A percentile compares a stretch with the other conserved stretches of the same genome.
These are phyloP conservation scores for Diaporthe sp. DNA, from an alignment of 2,329 filamentous ascomycete genomes.

Conservation along the genomic window DNA sequence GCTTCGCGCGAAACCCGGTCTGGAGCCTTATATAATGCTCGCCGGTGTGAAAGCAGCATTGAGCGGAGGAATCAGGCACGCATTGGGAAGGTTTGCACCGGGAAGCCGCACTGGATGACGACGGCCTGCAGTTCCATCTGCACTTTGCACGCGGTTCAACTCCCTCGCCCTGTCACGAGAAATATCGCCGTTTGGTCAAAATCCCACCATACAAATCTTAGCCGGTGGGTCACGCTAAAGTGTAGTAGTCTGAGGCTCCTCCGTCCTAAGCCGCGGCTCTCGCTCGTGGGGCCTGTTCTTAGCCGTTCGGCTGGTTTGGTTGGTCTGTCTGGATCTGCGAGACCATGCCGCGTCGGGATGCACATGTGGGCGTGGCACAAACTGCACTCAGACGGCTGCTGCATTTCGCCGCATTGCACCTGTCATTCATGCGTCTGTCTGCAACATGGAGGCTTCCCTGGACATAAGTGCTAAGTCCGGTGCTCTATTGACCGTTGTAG, in stretches of 20 bases:
- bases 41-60: background rate
- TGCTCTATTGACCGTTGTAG: background rate
- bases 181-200: background rate
- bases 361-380: background rate
- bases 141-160: background rate
- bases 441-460: background rate
- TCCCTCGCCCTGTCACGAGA: background rate
- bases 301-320: background rate
- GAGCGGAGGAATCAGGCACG: background rate
- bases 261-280: background rate
- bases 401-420: background rate
- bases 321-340: background rate
- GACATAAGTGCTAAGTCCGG: background rate
- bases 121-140: background rate
- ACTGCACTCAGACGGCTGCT: background rate
- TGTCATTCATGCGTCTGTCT: background rate
- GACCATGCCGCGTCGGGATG: background rate
- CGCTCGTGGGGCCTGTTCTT: background rate
- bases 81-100: too few relatives aligned
- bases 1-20: background rate
- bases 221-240: background rate
- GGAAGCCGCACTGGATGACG: background rate
- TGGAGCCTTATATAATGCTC: background rate
- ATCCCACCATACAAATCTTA: background rate
- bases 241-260: too few relatives aligned